Base-by-base conservation (phyloP, 2,329 filamentous ascomycete species). In the Verticillium nubilum region DNA sequence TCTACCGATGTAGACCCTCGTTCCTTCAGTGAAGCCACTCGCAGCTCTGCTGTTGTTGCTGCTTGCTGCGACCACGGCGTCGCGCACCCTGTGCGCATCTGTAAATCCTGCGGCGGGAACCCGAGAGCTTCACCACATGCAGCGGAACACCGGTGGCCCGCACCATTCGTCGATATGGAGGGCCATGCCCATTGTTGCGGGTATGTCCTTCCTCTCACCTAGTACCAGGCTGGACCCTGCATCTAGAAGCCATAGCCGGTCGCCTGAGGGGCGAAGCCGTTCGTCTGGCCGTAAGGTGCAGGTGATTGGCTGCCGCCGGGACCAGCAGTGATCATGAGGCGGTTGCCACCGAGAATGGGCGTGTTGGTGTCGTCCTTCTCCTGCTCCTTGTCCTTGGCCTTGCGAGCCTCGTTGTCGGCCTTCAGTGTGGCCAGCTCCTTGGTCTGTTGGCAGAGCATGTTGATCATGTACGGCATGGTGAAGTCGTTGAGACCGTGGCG, bases 401-500 rank as follows among this genome's bases (percentile, higher is more conserved):
- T 97, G 70, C 93, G 89, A 72, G 93, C 91, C 76, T 99, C 96
- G 71, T 98, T 99, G 77, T 99, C 96, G 63, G 91, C 91, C 83
- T 96, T 96, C 62, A 99, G 84, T 61, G 82, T 74, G 61, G 92
- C 86, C 66, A 99, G 89, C 59, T 96, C 89, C 66, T 89, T 87
- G 42, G 91, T 92, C 78, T 98, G 93, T 76, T 97, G 92, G 67
- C 88, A 86, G 64, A 99, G 82, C 80, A 96, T 90, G 80, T 98
- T 99, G 85, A 99, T 98, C 92, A 99, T 96, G 82, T 96, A 99
- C 19, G 95, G 95, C 96, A 99, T 99, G 54, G 93, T 96, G 78
- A 97, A 99, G 79, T 99, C 95, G 69, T 88, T 87, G 42, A 99
- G 88, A 61, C 92, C 92, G 72, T 97, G 84, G 68, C 95, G 94